These are phyloP conservation scores for Calocybe gambosa DNA, from an alignment of 1,284 basidiomycete species.

Conservation along the genomic window DNA sequence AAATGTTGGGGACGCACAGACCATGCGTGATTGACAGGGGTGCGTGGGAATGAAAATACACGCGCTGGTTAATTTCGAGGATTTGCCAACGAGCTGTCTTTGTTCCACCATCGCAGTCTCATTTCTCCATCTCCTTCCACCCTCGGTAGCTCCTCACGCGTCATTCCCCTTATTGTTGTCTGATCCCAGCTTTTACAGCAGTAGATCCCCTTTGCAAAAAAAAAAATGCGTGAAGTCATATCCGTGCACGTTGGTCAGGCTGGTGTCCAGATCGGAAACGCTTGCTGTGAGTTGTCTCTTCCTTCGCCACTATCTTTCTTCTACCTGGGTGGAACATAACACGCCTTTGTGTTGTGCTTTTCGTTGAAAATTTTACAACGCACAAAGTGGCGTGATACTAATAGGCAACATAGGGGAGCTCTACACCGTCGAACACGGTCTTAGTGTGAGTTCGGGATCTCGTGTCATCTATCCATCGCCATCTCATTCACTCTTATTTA, in stretches of 20 bases:
- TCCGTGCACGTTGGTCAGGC: slow-evolving; percentile 92
- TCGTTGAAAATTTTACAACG: slow-evolving; percentile 1
- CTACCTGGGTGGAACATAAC: slow-evolving; percentile 17
- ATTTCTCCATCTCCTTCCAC: slow-evolving; percentile 21
- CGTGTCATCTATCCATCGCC: slow-evolving; percentile 3
- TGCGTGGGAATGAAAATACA: slow-evolving; percentile 29
- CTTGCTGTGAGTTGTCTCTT: slow-evolving; percentile 62
- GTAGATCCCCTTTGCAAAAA: slow-evolving; percentile 16
- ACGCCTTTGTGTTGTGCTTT: slow-evolving; percentile 16
- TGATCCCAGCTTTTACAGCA: slow-evolving; percentile 18
- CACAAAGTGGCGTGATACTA: slow-evolving; percentile 32
- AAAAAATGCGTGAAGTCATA: slow-evolving; percentile 82
- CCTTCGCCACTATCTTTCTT: not conserved
- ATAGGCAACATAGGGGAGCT: slow-evolving; percentile 75
- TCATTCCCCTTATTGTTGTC: slow-evolving; percentile 11
- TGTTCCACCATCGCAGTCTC: slow-evolving; percentile 35
- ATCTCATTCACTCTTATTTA: slow-evolving; percentile 26
- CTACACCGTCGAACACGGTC: slow-evolving; percentile 96
- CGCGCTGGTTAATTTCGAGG: slow-evolving; percentile 28
- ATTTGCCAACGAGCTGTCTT: slow-evolving; percentile 24
- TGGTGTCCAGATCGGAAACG: slow-evolving; percentile 94
- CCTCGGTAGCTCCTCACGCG: slow-evolving; percentile 24
- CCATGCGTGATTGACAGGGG: slow-evolving; percentile 26
- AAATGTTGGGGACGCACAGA: slow-evolving; percentile 27
- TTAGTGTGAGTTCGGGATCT: slow-evolving; percentile 61